These are phyloP conservation scores for Cnidoscolus chayamansa DNA, from an alignment of 441 rosid species.

Conservation along the genomic window DNA sequence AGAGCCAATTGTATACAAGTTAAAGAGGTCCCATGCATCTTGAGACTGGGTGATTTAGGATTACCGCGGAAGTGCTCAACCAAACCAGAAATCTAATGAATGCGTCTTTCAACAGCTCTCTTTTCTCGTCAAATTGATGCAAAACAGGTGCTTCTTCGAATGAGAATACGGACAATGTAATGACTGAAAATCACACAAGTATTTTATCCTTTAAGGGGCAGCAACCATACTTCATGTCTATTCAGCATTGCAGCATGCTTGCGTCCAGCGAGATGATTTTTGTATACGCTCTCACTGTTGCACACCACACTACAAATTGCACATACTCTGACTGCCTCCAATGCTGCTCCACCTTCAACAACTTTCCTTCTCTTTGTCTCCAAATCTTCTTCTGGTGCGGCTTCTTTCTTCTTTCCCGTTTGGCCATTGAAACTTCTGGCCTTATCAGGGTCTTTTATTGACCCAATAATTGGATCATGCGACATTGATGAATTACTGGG, in stretches of 20 bases:
- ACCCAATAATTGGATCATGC: conserved; percentile 32
- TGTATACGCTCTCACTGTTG: conserved; percentile 41
- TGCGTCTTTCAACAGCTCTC: background rate
- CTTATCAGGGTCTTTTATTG: conserved; percentile 29
- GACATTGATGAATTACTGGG: conserved; percentile 16
- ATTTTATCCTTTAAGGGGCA: conserved; percentile 9
- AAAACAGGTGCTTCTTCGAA: background rate
- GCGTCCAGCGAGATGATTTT: conserved; percentile 39
- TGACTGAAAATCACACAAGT: background rate
- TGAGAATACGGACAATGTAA: background rate
- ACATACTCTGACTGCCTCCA: conserved; percentile 42
- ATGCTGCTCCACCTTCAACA: conserved; percentile 40
- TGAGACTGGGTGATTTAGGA: background rate
- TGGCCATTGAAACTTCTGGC: conserved; percentile 5
- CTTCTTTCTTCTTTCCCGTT: conserved; percentile 30
- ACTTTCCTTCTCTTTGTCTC: conserved; percentile 43
- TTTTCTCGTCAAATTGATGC: too few species aligned
- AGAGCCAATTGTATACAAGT: too few species aligned
- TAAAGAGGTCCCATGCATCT: too few species aligned
- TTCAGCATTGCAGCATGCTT: conserved; percentile 41
- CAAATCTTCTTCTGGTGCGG: conserved; percentile 28
- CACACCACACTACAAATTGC: conserved; percentile 48
- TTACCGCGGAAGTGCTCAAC: background rate
- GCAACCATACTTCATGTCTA: conserved; percentile 25
- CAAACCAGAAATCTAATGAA: background rate